phyloP scores from a whole-genome alignment of 257 asterid genomes.

The Solanum megistacrolobum region DNA sequence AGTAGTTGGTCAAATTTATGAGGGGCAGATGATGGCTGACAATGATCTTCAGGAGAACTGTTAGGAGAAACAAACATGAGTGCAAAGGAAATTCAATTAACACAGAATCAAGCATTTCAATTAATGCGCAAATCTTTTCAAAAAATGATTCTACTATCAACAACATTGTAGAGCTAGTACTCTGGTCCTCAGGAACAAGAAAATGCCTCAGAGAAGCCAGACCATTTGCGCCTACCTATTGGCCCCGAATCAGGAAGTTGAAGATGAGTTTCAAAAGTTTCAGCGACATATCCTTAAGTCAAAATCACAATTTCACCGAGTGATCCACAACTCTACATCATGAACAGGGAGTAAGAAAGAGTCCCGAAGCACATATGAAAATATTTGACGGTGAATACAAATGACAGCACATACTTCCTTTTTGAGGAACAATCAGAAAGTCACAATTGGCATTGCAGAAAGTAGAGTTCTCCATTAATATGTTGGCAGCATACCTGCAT shows the following conservation, averaged over 20 bases:
- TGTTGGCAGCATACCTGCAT: slow-evolving; percentile 78
- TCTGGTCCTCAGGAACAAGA: slow-evolving; percentile 38
- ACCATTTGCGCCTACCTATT: slow-evolving; percentile 98
- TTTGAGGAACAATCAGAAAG: slow-evolving; percentile 88
- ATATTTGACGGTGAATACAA: background rate
- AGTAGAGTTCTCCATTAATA: slow-evolving; percentile 86
- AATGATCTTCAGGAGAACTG: slow-evolving; percentile 65
- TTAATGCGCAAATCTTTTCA: no score
- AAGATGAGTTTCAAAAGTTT: slow-evolving; percentile 85
- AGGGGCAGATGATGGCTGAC: slow-evolving; percentile 31
- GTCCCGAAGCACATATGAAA: background rate
- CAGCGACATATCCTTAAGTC: slow-evolving; percentile 85
- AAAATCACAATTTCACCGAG: slow-evolving; percentile 75
- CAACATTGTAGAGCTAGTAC: no score
- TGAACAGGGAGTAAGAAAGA: background rate
- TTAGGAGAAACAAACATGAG: slow-evolving; percentile 1
- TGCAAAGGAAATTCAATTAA: slow-evolving; percentile 4
- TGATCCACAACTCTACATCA: slow-evolving; percentile 64
- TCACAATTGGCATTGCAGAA: slow-evolving; percentile 96
- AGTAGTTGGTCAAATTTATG: slow-evolving; percentile 36
- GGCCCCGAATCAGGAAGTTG: slow-evolving; percentile 97
- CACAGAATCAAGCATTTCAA: background rate
- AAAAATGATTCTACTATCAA: no score
- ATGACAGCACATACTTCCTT: slow-evolving; percentile 58
- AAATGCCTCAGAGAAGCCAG: slow-evolving; percentile 93